Evolutionary conservation across 2,329 filamentous ascomycete genomes (phyloP).

Genomic region (Talaromyces islandicus): DNA sequence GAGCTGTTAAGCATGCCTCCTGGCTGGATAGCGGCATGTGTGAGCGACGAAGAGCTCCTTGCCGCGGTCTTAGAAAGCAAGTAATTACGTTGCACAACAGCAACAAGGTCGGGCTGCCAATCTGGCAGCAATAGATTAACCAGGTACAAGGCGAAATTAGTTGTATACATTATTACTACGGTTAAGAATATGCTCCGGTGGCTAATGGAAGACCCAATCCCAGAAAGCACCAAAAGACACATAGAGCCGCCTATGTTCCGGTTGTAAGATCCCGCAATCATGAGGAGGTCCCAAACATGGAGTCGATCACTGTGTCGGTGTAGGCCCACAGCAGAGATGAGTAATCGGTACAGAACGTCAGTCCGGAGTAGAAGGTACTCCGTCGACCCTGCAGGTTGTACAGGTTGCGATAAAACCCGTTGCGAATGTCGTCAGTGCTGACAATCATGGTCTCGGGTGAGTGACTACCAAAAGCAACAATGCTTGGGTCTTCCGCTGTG

Average conservation of each 20-base stretch:
- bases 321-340: background rate
- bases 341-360: background rate
- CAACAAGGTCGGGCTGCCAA: background rate
- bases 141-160: background rate
- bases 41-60: background rate
- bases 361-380: background rate
- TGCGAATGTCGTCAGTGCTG: slow-evolving; percentile 20
- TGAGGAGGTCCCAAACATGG: background rate
- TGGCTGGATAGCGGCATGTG: background rate
- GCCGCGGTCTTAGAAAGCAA: background rate
- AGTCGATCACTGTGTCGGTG: background rate
- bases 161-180: background rate
- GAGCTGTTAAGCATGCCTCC: background rate
- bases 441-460: slow-evolving; percentile 25
- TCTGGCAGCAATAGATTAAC: background rate
- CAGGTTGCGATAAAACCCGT: slow-evolving; percentile 31
- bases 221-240: background rate
- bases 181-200: background rate
- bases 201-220: background rate
- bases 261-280: background rate
- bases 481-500: slow-evolving; percentile 7
- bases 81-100: background rate
- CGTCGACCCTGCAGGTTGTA: slow-evolving; percentile 30
- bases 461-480: slow-evolving; percentile 16
- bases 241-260: background rate